Evolutionary conservation across 23 red algal species (phyloP), one percentile per base, ranked within the genome.

Genomic region (Chondrus crispus): DNA sequence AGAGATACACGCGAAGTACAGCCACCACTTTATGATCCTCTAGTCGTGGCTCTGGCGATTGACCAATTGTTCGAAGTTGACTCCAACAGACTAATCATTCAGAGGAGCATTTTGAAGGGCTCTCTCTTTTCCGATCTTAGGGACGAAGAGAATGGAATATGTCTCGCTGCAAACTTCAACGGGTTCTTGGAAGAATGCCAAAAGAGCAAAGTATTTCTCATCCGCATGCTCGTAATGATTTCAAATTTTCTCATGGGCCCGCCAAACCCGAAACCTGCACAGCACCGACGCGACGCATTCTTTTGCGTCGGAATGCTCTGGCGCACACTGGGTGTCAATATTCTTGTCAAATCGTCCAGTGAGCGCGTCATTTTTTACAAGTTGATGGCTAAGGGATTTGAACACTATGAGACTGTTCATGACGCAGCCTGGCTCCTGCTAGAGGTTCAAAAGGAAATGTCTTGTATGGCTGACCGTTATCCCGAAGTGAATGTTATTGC

Each of bases 11-110:
- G 48, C 46, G 20, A 46, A 14, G 4, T 81, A 53, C 32, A 43
- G 3, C 87, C 87, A 20, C 87, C 87, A 42, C 46, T 90, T 68
- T 90, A 90, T 78, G 87, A 90, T 64, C 87, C 87, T 50, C 72
- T 90, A 2, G 87, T 90, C 16, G 69, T 90, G 29, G 87, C 87
- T 4, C 45, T 62, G 3, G 68, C 87, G 2, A 68, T 90, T 46
- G 80, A 90, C 64, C 87, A 90, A 19, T 54, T 90, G 12, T 64
- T 74, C 58, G 72, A 39, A 37, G n/a, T 48, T 5, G 32, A 52
- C 18, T 30, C 87, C 5, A n/a, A 80, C 8, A 29, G 64, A 2
- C 48, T 66, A 28, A 81, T 75, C 33, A 62, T 90, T 26, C 42
- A 45, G 20, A 20, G 60, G 48, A 48, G 7, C 14, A 73, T 52